A percentile compares a stretch with the other conserved stretches of the same genome.
These are phyloP conservation scores for Ceratobasidium sp. DNA, from an alignment of 1,284 basidiomycete genomes.

Conservation along the genomic window DNA sequence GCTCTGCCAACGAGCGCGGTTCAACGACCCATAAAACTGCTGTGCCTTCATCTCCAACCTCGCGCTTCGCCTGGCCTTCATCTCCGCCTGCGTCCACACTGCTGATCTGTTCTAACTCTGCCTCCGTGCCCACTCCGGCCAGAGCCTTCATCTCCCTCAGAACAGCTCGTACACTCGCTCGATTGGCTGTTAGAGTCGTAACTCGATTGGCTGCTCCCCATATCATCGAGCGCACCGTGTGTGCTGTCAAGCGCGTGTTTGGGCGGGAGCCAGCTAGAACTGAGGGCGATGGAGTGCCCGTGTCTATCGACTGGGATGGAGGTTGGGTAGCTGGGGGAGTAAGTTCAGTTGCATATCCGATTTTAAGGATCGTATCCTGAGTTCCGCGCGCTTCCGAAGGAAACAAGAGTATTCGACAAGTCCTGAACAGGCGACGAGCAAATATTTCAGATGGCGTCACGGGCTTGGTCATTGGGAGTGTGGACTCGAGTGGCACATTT, in stretches of 20 bases:
- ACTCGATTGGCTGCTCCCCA: slow-evolving; percentile 74
- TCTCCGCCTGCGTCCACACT: slow-evolving; percentile 35
- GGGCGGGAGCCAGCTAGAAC: slow-evolving; percentile 45
- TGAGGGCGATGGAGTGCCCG: slow-evolving; percentile 23
- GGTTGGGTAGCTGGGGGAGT: background rate
- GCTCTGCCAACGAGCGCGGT: slow-evolving; percentile 78
- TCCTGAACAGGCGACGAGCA: slow-evolving; percentile 19
- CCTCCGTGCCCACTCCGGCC: slow-evolving; percentile 50
- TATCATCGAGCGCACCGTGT: slow-evolving; percentile 74
- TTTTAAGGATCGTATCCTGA: background rate
- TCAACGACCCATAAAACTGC: slow-evolving; percentile 78
- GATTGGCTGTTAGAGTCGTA: slow-evolving; percentile 85
- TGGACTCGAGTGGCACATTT: slow-evolving; percentile 47
- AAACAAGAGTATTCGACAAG: slow-evolving; percentile 22
- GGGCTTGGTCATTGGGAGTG: slow-evolving; percentile 14
- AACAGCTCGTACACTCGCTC: slow-evolving; percentile 77
- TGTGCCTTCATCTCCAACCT: slow-evolving; percentile 42
- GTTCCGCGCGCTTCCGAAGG: background rate
- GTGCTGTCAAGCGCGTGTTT: slow-evolving; percentile 69
- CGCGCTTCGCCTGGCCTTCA: slow-evolving; percentile 8
- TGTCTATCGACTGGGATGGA: slow-evolving; percentile 16
- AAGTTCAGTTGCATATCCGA: slow-evolving; percentile 35
- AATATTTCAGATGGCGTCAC: slow-evolving; percentile 30
- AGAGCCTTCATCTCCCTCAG: slow-evolving; percentile 64
- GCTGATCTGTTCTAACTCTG: slow-evolving; percentile 20